phyloP scores from a whole-genome alignment of 2,329 filamentous ascomycete genomes.

The Coniochaeta ligniaria region DNA sequence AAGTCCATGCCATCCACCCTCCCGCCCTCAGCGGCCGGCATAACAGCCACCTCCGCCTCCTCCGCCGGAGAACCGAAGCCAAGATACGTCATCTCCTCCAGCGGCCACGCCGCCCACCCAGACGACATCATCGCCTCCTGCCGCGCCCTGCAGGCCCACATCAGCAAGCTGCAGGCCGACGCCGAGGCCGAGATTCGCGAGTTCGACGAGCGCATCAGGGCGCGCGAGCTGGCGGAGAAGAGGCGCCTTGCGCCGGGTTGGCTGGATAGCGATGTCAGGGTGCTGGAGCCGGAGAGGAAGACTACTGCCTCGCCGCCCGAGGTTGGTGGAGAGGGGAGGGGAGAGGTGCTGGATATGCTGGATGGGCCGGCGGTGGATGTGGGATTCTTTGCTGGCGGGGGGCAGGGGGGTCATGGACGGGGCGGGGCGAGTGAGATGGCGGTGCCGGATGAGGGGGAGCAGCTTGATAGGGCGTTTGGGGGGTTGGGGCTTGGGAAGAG shows the following conservation, averaged over 20 bases:
- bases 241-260: constrained; percentile 72
- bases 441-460: constrained; percentile 41
- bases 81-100: constrained; percentile 69
- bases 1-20: constrained; percentile 82
- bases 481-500: constrained; percentile 23
- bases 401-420: constrained; percentile 13
- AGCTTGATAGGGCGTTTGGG: constrained; percentile 52
- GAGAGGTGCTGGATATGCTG: constrained; percentile 18
- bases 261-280: constrained; percentile 65
- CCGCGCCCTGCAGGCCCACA: constrained; percentile 66
- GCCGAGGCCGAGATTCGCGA: constrained; percentile 59
- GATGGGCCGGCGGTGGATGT: constrained; percentile 26
- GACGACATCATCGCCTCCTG: constrained; percentile 81
- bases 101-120: constrained; percentile 78
- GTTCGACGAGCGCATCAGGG: constrained; percentile 61
- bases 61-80: constrained; percentile 31
- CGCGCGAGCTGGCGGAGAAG: constrained; percentile 70
- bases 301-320: constrained; percentile 16
- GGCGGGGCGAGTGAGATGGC: constrained; percentile 28
- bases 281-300: constrained; percentile 60
- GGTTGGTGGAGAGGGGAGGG: constrained; percentile 7
- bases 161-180: constrained; percentile 61
- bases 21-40: constrained; percentile 60
- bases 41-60: constrained; percentile 30
- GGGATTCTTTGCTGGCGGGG: constrained; percentile 41